Evolutionary conservation across 2,329 filamentous ascomycete genomes (phyloP).

Genomic region (Cladosporium sp.): DNA sequence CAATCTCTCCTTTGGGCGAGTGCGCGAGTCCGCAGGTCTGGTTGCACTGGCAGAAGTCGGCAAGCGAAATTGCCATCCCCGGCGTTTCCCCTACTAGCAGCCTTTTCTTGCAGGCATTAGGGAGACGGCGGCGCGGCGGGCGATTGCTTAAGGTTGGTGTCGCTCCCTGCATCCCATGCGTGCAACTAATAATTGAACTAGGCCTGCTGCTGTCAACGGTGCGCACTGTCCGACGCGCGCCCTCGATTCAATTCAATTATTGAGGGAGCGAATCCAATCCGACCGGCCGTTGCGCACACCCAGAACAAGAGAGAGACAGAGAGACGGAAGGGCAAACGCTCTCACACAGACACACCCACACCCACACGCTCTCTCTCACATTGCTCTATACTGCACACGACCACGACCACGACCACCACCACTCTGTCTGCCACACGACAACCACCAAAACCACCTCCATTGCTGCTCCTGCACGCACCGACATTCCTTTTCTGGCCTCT

Average conservation of each 20-base stretch:
- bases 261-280: neutral
- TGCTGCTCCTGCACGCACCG: neutral
- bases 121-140: neutral
- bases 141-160: no score
- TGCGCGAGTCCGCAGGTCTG: no score
- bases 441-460: neutral
- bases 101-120: neutral
- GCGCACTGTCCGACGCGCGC: no score
- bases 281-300: neutral
- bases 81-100: neutral
- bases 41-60: no score
- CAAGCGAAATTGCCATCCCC: neutral
- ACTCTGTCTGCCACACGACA: neutral
- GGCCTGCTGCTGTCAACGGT: no score
- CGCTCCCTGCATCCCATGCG: no score
- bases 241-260: no score
- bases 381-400: neutral
- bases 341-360: neutral
- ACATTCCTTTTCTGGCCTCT: neutral
- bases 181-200: no score
- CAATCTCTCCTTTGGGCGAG: neutral
- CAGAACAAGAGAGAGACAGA: neutral
- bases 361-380: neutral
- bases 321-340: neutral
- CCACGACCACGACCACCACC: neutral